Evolutionary conservation across 2,329 filamentous ascomycete species (phyloP).

Genomic region (Monilinia aucupariae): DNA sequence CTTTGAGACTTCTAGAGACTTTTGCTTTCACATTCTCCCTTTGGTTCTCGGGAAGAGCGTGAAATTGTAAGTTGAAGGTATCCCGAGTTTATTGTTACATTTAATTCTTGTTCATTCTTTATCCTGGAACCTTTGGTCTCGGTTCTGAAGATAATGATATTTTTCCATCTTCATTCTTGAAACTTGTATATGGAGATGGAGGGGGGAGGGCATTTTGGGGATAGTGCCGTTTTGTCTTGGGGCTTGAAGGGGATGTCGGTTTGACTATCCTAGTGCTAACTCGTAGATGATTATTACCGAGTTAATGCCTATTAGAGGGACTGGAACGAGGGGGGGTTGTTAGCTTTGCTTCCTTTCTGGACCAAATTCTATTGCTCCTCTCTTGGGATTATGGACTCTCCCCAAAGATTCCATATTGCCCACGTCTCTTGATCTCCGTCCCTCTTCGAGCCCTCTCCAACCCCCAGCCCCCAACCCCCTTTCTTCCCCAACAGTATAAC

Average conservation of each 20-base stretch:
- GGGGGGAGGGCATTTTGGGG: too few species aligned
- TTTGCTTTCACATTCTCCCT: not conserved
- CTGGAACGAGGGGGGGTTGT: constrained; percentile 40
- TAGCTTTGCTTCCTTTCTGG: not conserved
- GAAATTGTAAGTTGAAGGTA: too few species aligned
- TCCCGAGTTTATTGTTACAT: not conserved
- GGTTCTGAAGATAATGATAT: not conserved
- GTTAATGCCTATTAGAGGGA: constrained; percentile 81
- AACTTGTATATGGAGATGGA: not conserved
- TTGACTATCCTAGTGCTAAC: constrained; percentile 59
- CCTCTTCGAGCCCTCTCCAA: not conserved
- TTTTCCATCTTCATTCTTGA: not conserved
- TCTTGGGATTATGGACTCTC: not conserved
- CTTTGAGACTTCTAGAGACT: not conserved
- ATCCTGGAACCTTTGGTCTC: not conserved
- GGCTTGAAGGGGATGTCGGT: not conserved
- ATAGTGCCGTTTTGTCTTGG: not conserved
- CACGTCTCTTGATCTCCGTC: not conserved
- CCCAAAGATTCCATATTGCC: too few species aligned
- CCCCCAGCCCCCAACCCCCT: not conserved
- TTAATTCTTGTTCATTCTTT: not conserved
- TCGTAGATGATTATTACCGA: constrained; percentile 78
- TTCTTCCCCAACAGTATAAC: not conserved
- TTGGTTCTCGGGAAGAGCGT: not conserved
- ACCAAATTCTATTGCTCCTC: not conserved